Conservation (phyloP, 2,329 filamentous ascomycete species). For the Ophiostoma ulmi region DNA sequence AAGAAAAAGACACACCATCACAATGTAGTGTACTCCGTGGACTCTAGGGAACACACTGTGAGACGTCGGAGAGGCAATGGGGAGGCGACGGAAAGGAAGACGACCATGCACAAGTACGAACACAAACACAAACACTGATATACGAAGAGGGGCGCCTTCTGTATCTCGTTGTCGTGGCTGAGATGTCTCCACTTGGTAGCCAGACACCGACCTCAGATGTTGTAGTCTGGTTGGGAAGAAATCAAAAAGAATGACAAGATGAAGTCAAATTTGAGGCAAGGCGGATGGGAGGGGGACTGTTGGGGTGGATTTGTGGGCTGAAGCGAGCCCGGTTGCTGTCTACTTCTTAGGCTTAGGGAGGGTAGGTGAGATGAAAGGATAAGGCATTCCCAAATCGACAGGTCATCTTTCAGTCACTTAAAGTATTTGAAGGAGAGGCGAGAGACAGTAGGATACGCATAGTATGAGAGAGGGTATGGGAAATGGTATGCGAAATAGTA, state of each 20-base stretch:
- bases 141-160: conserved; percentile 5
- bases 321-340: conserved; percentile 11
- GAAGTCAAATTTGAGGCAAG: neutral
- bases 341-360: conserved; percentile 1
- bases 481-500: neutral
- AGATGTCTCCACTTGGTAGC: conserved; percentile 14
- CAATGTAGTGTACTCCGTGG: conserved; percentile 32
- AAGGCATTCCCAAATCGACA: conserved; percentile 12
- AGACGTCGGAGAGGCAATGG: conserved; percentile 33
- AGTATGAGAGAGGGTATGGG: neutral
- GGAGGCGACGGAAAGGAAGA: conserved; percentile 14
- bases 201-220: neutral
- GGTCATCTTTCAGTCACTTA: conserved; percentile 11
- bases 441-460: neutral
- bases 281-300: neutral
- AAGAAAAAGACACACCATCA: neutral
- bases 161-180: conserved; percentile 9
- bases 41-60: conserved; percentile 30
- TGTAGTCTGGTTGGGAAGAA: neutral
- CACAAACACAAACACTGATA: conserved; percentile 17
- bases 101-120: conserved; percentile 6
- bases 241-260: neutral
- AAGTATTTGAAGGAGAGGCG: neutral
- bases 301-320: conserved; percentile 17
- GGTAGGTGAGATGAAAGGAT: neutral